Conservation (phyloP, 257 asterid genomes). For the Coffea canephora region DNA sequence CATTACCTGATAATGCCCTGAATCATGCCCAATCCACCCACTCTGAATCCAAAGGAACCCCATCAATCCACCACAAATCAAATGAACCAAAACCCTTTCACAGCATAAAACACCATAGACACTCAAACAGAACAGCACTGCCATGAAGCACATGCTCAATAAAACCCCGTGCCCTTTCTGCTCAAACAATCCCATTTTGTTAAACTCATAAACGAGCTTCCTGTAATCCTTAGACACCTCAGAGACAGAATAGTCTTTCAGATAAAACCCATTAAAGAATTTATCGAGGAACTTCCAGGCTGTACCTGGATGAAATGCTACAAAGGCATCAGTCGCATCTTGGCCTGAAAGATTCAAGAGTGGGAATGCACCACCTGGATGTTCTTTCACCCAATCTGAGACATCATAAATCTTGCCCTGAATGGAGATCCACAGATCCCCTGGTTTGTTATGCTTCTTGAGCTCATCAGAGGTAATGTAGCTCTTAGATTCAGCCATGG, state of each 20-base stretch:
- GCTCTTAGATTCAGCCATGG: conserved; percentile 43
- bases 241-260: conserved; percentile 57
- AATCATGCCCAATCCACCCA: conserved; percentile 95
- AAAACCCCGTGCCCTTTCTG: conserved; percentile 53
- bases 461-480: conserved; percentile 73
- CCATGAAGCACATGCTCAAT: conserved; percentile 35
- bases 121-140: conserved; percentile 35
- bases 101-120: conserved; percentile 66
- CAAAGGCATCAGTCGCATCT: conserved; percentile 87
- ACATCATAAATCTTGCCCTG: conserved; percentile 89
- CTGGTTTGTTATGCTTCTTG: conserved; percentile 59
- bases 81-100: conserved; percentile 44
- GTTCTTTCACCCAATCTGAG: conserved; percentile 65
- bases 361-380: conserved; percentile 86
- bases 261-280: conserved; percentile 53
- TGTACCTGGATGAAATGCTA: conserved; percentile 71
- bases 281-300: conserved; percentile 65
- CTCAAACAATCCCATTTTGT: conserved; percentile 65
- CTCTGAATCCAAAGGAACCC: conserved; percentile 91
- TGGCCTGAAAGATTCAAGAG: conserved; percentile 75
- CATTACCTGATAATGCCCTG: conserved; percentile 79
- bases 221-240: conserved; percentile 77
- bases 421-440: conserved; percentile 92
- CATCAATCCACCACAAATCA: conserved; percentile 61
- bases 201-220: conserved; percentile 57